Evolutionary conservation across 495 filamentous ascomycete species (phyloP).

Genomic region (Beverwykella pulmonaria): DNA sequence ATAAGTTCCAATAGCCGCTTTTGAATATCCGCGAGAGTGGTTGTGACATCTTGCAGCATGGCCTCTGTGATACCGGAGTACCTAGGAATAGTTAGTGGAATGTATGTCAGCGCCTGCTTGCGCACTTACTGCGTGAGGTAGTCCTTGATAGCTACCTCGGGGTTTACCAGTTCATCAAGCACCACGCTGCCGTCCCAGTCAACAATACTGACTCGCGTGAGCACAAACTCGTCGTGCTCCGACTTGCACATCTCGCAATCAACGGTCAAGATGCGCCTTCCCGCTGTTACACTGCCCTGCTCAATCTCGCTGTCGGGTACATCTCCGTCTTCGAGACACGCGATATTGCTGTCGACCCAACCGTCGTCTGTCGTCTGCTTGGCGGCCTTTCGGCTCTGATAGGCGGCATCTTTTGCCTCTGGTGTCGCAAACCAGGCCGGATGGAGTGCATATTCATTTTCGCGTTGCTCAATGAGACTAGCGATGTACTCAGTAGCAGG

Average conservation of each 20-base stretch:
- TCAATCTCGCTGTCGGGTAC: slow-evolving; percentile 71
- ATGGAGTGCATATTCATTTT: slow-evolving; percentile 80
- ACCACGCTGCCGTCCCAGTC: slow-evolving; percentile 81
- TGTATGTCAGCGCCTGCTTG: background rate
- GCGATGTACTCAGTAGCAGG: slow-evolving; percentile 76
- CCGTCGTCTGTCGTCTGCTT: slow-evolving; percentile 61
- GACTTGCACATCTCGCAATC: slow-evolving; percentile 98
- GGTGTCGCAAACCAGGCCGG: slow-evolving; percentile 61
- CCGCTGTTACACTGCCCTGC: slow-evolving; percentile 79
- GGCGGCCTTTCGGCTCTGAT: slow-evolving; percentile 51
- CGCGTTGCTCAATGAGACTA: slow-evolving; percentile 69
- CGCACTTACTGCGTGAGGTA: slow-evolving; percentile 76
- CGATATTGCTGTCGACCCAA: slow-evolving; percentile 81
- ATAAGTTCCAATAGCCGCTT: slow-evolving; percentile 70
- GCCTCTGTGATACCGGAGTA: slow-evolving; percentile 84
- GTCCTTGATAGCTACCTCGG: slow-evolving; percentile 77
- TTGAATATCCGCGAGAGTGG: slow-evolving; percentile 83
- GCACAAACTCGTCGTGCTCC: slow-evolving; percentile 69
- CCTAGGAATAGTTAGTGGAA: slow-evolving; percentile 45
- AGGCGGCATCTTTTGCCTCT: slow-evolving; percentile 51
- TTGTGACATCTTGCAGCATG: slow-evolving; percentile 78
- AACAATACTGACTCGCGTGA: slow-evolving; percentile 85
- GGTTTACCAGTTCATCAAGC: slow-evolving; percentile 90
- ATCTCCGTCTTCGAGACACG: slow-evolving; percentile 64
- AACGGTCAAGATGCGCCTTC: slow-evolving; percentile 76